Conservation (phyloP, 805 yeast species). For the Candida tammaniensis region DNA sequence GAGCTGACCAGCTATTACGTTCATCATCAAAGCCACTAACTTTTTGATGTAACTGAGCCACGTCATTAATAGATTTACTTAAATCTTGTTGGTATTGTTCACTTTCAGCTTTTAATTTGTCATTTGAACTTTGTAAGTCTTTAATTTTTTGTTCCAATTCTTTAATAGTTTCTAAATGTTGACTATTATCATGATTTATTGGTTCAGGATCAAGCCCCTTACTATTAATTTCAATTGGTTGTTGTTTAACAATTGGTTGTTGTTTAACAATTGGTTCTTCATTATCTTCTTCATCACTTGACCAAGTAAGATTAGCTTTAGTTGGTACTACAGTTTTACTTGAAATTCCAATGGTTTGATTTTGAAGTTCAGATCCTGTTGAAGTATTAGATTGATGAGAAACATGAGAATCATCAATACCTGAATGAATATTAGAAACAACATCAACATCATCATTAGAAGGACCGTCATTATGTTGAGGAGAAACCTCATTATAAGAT, state of each 20-base stretch:
- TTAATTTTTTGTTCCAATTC: constrained; percentile 1
- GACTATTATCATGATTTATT: neutral
- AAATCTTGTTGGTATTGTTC: constrained; percentile 8
- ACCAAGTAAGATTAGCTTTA: constrained; percentile 83
- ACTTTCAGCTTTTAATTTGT: constrained; percentile 7
- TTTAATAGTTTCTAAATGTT: neutral
- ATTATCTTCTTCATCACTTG: constrained; percentile 76
- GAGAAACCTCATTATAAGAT: constrained; percentile 20
- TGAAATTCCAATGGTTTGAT: constrained; percentile 45
- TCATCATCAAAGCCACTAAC: constrained; percentile 4
- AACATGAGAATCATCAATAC: constrained; percentile 1
- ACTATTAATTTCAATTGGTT: neutral
- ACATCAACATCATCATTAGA: constrained; percentile 1
- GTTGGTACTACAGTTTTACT: constrained; percentile 76
- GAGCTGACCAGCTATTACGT: constrained; percentile 5
- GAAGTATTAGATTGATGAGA: constrained; percentile 4
- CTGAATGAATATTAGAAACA: neutral
- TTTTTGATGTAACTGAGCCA: constrained; percentile 7
- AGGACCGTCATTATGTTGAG: constrained; percentile 16
- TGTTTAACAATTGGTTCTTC: constrained; percentile 7
- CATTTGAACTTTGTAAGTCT: constrained; percentile 1
- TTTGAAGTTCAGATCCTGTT: constrained; percentile 8
- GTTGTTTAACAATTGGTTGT: neutral
- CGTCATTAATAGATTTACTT: constrained; percentile 6
- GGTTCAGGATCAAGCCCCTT: neutral